Base-by-base conservation (phyloP, 148 eudicot genomes). In the Fagopyrum esculentum region DNA sequence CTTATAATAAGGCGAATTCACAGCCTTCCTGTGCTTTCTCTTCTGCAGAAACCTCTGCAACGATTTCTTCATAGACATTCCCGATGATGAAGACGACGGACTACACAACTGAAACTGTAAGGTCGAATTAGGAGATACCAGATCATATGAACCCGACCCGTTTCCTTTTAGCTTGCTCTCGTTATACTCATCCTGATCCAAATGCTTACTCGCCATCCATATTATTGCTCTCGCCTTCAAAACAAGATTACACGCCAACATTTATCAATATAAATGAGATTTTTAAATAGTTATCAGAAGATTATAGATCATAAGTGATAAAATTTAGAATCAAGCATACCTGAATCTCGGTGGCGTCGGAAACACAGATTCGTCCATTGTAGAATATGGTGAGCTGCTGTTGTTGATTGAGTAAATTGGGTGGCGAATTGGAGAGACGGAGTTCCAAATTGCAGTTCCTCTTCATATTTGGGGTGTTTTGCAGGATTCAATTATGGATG, bases 151-250 rank as follows among this genome's bases (percentile, higher is more conserved):
- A 13, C 22, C 73, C 50, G 73, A 45, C 9, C 48, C 7, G 73
- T 4, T 29, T 66, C 44, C 70, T 1, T 29, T 19, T 26, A 43
- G 17, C 22, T 29, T 29, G 63, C 13, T 49, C 16, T 17, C 12
- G 17, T 16, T 73, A 26, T 30, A 30, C 1, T 44, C 52, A 22
- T 69, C 49, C 69, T 43, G 13, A 9, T 74, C 85, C 61, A 16
- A 55, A 73, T 81, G 84, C 79, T 43, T 49, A 51, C 86, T 80
- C 74, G 89, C 91, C 15, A 78, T 77, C 72, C 59, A 74, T 81
- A 87, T 78, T 6, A 87, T 85, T 6, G 83, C 71, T 77, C 81
- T 83, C 5, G 89, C 91, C 90, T 87, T 81, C 78, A 82, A n/a
- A 6, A 17, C 6, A 46, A 73, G 54, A 30, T 49, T 52, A 9